Conservation (phyloP, 768 basidiomycete species). For the Strobilomyces echinocephalus region DNA sequence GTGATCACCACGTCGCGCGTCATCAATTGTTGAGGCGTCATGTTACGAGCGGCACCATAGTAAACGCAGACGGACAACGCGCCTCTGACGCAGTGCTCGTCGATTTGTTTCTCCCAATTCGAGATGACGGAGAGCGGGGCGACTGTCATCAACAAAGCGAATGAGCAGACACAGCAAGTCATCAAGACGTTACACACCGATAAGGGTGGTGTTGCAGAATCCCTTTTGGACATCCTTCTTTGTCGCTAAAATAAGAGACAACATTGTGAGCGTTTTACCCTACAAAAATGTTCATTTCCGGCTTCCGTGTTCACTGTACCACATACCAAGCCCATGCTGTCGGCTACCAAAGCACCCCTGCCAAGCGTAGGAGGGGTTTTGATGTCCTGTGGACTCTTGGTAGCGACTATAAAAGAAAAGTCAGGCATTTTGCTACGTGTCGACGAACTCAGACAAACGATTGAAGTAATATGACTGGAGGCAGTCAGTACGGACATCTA, state of each 20-base stretch:
- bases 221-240: conserved; percentile 54
- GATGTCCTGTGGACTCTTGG: conserved; percentile 67
- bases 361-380: conserved; percentile 56
- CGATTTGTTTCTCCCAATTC: conserved; percentile 84
- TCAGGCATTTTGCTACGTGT: conserved; percentile 1
- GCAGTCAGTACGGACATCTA: neutral
- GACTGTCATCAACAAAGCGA: conserved; percentile 39
- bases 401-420: conserved; percentile 53
- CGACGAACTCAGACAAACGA: conserved; percentile 34
- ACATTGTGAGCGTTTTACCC: conserved; percentile 91
- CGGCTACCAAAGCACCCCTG: conserved; percentile 82
- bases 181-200: conserved; percentile 45
- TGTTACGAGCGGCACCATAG: conserved; percentile 62
- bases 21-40: conserved; percentile 55
- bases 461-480: conserved; percentile 64
- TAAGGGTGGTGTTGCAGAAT: conserved; percentile 67
- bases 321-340: conserved; percentile 75
- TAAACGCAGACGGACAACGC: conserved; percentile 57
- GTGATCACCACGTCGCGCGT: conserved; percentile 77
- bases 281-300: conserved; percentile 23
- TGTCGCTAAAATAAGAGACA: conserved; percentile 76
- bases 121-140: conserved; percentile 79
- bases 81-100: conserved; percentile 61
- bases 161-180: conserved; percentile 1
- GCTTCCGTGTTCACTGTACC: neutral